A percentile compares a stretch with the other conserved stretches of the same genome.
phyloP scores from a whole-genome alignment of 176 grass and related monocot species.

The Lolium perenne region DNA sequence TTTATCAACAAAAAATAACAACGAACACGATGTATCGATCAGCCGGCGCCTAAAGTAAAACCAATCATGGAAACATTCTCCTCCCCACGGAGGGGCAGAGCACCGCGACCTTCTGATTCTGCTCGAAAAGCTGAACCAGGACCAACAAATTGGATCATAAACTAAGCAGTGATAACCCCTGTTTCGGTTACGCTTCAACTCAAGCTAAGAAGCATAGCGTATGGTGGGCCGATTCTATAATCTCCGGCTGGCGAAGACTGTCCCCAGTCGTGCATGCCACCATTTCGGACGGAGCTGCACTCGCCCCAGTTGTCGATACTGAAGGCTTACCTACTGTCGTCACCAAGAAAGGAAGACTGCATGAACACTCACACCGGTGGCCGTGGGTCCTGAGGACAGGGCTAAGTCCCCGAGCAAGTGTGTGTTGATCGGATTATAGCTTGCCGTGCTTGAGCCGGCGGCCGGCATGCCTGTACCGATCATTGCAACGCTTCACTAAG shows the following conservation, averaged over 20 bases:
- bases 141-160: neutral
- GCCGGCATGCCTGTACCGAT: neutral
- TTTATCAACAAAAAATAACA: neutral
- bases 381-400: conserved; percentile 17
- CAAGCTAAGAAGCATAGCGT: neutral
- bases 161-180: neutral
- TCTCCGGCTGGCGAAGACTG: neutral
- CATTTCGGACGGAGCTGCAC: neutral
- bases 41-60: neutral
- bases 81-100: neutral
- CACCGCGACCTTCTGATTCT: neutral
- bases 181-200: neutral
- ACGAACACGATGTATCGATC: neutral
- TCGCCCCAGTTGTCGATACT: conserved; percentile 8
- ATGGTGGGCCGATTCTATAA: neutral
- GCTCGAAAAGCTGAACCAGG: neutral
- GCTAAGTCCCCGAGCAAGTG: neutral
- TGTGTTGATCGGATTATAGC: neutral
- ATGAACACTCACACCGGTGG: neutral
- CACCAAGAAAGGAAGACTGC: neutral
- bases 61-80: neutral
- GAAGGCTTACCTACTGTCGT: neutral
- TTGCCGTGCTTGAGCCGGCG: no score
- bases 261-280: conserved; percentile 1
- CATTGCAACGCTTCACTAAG: conserved; percentile 8